These are phyloP conservation scores for Hevea brasiliensis DNA, from an alignment of 345 rosid species.

Conservation along the genomic window DNA sequence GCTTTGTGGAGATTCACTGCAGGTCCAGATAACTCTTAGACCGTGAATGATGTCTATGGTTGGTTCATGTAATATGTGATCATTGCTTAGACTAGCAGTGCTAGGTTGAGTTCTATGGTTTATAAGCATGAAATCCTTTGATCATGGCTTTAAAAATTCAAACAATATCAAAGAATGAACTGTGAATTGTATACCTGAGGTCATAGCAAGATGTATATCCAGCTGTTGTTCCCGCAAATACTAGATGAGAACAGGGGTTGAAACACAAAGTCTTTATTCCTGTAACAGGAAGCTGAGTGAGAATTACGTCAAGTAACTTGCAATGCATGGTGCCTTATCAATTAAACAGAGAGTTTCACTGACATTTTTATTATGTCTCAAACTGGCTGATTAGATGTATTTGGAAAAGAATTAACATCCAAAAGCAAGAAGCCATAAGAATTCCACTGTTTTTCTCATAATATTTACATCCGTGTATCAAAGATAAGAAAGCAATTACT, in stretches of 20 bases:
- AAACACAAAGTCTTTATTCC: conserved; percentile 70
- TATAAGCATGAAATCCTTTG: too few species aligned
- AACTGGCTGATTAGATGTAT: neutral
- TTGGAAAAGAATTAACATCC: neutral
- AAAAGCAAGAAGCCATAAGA: neutral
- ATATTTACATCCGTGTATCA: neutral
- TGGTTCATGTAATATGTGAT: too few species aligned
- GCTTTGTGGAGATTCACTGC: too few species aligned
- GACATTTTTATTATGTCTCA: neutral
- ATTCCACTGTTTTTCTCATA: neutral
- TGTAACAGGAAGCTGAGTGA: conserved; percentile 32
- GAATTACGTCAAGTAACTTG: conserved; percentile 1
- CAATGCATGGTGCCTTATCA: neutral
- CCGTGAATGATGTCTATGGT: too few species aligned
- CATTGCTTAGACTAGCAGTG: too few species aligned
- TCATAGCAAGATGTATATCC: conserved; percentile 87
- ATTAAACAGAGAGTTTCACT: neutral
- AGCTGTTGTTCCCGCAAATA: conserved; percentile 71
- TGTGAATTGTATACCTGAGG: conserved; percentile 53
- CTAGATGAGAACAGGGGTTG: conserved; percentile 57
- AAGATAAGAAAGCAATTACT: neutral
- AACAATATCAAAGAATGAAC: neutral
- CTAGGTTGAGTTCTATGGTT: too few species aligned
- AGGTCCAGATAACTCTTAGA: too few species aligned
- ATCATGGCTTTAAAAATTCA: too few species aligned